Base-by-base conservation (phyloP, 2,329 filamentous ascomycete species). In the Ceratocystis papillata region DNA sequence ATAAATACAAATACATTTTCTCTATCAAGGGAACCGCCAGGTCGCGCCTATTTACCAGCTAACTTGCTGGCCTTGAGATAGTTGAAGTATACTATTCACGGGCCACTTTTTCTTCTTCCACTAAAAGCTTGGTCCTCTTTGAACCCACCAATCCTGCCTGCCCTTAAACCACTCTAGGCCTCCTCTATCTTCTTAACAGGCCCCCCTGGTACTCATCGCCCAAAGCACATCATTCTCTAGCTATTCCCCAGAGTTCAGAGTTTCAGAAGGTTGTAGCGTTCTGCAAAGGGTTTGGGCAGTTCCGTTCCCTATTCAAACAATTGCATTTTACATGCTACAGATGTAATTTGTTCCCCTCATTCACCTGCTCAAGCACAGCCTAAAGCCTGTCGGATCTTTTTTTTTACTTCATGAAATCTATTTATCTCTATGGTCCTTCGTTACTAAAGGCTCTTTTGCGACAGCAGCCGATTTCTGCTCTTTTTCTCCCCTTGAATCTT, bases 201-300 rank as follows among this genome's bases (percentile, higher is more conserved):
- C 44, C 41, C 22, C 61, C 61, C 61, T 33, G 10, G 7, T 22
- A 62, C 30, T 33, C n/a, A 28, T 41, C 55, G 25, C 30, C 25
- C 5, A 20, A 30, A 8, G 50, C 8, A 15, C 28, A 59, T 37
- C 8, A n/a, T 59, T 37, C 33, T 37, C 62, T 46, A 17, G 28
- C 22, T 17, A 48, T 55, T 62, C 57, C 46, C 20, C 33, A 53
- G 59, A 62, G 22, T 59, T 66, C 59, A 53, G 59, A 55, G 45
- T 66, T 66, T 66, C 65, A 66, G 44, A 62, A 55, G 33, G 46
- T 63, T 12, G 60, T 20, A 66, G 65, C 57, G 7, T 41, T 50
- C 20, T 12, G 25, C 55, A 59, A 33, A 59, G n/a, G 33, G 25
- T 59, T 37, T 37, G 30, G 28, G 28, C 12, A n/a, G 30, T 37